Evolutionary conservation across 2,329 filamentous ascomycete species (phyloP).

Genomic region (Colletotrichum spaethianum): DNA sequence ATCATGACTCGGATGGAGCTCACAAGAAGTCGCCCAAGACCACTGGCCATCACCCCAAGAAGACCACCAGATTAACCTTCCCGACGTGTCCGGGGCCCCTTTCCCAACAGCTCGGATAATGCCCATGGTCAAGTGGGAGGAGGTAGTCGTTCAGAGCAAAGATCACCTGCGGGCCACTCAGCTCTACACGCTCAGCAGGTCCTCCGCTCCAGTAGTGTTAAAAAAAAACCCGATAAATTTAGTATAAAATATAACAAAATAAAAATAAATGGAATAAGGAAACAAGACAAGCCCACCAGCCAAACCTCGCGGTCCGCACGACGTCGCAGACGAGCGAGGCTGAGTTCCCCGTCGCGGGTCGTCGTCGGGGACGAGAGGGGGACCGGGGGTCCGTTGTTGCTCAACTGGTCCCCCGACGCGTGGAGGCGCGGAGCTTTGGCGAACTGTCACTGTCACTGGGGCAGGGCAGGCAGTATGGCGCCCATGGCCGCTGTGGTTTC

Average conservation of each 20-base stretch:
- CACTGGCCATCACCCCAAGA: neutral
- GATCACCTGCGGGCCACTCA: no score
- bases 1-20: neutral
- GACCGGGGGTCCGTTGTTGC: neutral
- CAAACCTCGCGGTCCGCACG: constrained; percentile 1
- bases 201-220: neutral
- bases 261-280: neutral
- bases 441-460: neutral
- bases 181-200: no score
- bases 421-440: neutral
- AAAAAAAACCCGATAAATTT: no score
- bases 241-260: no score
- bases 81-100: neutral
- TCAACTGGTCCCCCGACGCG: constrained; percentile 9
- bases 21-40: no score
- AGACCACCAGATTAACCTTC: neutral
- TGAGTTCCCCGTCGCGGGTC: constrained; percentile 12
- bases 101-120: neutral
- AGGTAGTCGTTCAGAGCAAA: neutral
- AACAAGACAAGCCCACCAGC: no score
- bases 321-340: constrained; percentile 35
- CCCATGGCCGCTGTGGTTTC: no score
- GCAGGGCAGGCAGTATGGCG: neutral
- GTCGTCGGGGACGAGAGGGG: neutral
- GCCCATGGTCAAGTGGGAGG: neutral